phyloP scores from a whole-genome alignment of 2,329 filamentous ascomycete genomes.

The Colletotrichum theobromicola region DNA sequence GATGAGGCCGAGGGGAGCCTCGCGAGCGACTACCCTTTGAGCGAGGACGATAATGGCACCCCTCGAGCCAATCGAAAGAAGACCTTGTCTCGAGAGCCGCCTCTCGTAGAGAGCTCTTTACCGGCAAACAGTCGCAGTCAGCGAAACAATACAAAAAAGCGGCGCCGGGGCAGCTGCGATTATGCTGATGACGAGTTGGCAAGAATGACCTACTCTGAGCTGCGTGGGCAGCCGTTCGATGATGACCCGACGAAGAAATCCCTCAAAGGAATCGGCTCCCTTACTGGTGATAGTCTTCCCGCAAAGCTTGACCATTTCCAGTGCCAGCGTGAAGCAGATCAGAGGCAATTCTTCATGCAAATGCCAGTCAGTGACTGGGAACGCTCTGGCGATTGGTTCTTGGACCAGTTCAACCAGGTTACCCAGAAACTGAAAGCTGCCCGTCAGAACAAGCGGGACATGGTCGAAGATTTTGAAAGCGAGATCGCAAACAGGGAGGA shows the following conservation, averaged over 20 bases:
- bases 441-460: slow-evolving; percentile 53
- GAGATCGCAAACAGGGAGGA: slow-evolving; percentile 62
- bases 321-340: slow-evolving; percentile 48
- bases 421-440: slow-evolving; percentile 53
- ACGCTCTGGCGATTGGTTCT: slow-evolving; percentile 64
- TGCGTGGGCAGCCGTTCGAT: slow-evolving; percentile 60
- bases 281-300: slow-evolving; percentile 45
- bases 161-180: slow-evolving; percentile 52
- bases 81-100: slow-evolving; percentile 24
- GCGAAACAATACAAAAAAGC: slow-evolving; percentile 37
- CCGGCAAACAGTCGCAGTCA: slow-evolving; percentile 17
- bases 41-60: slow-evolving; percentile 18
- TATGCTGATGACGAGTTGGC: slow-evolving; percentile 63
- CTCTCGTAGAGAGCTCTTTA: slow-evolving; percentile 24
- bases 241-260: slow-evolving; percentile 58
- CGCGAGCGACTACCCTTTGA: slow-evolving; percentile 6
- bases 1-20: slow-evolving; percentile 12
- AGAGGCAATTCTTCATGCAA: slow-evolving; percentile 55
- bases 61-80: slow-evolving; percentile 24
- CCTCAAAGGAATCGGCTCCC: slow-evolving; percentile 38
- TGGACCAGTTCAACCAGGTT: slow-evolving; percentile 56
- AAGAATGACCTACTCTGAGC: slow-evolving; percentile 56
- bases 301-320: slow-evolving; percentile 57
- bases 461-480: slow-evolving; percentile 56
- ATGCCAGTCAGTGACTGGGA: slow-evolving; percentile 65